A percentile compares a stretch with the other conserved stretches of the same genome.
Conservation (phyloP, 129 eudicot genomes). For the Saussurea involucrata region DNA sequence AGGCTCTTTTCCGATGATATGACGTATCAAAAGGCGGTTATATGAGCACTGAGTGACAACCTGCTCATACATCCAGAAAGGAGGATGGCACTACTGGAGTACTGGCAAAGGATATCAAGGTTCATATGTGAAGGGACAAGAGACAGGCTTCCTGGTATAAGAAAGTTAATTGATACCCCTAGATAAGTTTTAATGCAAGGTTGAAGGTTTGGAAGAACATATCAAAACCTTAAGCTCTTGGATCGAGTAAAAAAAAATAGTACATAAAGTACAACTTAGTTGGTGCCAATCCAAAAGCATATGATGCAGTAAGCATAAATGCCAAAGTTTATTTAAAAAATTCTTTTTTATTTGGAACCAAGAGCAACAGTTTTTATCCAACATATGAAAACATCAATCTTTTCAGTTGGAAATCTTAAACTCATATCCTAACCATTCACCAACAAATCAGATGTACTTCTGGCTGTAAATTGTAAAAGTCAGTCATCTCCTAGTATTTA, state of each 20-base stretch:
- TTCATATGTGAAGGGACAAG: background rate
- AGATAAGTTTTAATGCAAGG: background rate
- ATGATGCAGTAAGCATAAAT: too few species aligned
- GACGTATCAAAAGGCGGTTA: too few species aligned
- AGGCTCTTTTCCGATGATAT: too few species aligned
- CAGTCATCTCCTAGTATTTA: background rate
- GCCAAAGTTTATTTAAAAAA: too few species aligned
- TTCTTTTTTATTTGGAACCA: background rate
- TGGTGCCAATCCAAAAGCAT: too few species aligned
- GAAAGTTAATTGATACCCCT: background rate
- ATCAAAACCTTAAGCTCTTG: too few species aligned
- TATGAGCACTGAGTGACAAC: background rate
- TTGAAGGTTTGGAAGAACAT: background rate
- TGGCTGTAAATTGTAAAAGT: background rate
- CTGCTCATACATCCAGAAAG: background rate
- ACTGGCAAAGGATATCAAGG: background rate
- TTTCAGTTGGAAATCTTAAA: background rate
- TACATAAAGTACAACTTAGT: too few species aligned
- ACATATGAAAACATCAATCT: background rate
- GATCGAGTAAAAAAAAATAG: too few species aligned
- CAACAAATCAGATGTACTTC: background rate
- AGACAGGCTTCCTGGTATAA: background rate
- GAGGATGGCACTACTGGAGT: too few species aligned
- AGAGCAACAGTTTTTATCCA: background rate
- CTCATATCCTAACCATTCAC: background rate